Base-by-base conservation (phyloP, 2,329 filamentous ascomycete species). In the Fusarium marasasianum region DNA sequence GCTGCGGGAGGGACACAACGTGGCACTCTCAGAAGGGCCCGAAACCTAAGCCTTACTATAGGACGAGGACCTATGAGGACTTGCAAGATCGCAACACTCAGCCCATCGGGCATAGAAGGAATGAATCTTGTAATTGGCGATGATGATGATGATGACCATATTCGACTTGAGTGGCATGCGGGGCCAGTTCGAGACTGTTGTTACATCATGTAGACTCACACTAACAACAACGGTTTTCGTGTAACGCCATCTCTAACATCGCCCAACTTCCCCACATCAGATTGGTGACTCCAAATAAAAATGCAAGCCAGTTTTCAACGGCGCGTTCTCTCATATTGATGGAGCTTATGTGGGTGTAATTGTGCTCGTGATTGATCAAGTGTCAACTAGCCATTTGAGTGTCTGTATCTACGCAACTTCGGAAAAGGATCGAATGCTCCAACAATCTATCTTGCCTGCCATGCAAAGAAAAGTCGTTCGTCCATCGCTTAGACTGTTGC, bases 11-110 rank as follows among this genome's bases (percentile, higher is more conserved):
- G 66, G 53, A 62, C 53, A 77, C 74, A 64, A 78, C 75, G 76
- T 78, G 76, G 76, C 76, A 75, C 67, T 53, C 60, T 66, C 59
- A 72, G 73, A 78, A 76, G 69, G 62, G 69, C 62, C 59, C 56
- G 56, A 55, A 35, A 54, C n/a, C 59, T 59, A 62, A 77, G 75
- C 62, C 73, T 57, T 75, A 67, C 54, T 75, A 70, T 66, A 63
- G 65, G 55, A 65, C 60, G 59, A 45, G 66, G 66, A 58, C 66
- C 63, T 56, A 68, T 66, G 58, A 65, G 61, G 40, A 54, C 37
- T 31, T 43, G 33, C 45, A 66, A 69, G 47, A 71, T 56, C 56
- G 71, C 48, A 67, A 73, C 48, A 63, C 47, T 63, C 54, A 58
- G 71, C 53, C 40, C 62, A 62, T 38, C 61, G 60, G 51, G 58